Conservation (phyloP, 1,139 yeast genomes). For the Diutina catenulata region DNA sequence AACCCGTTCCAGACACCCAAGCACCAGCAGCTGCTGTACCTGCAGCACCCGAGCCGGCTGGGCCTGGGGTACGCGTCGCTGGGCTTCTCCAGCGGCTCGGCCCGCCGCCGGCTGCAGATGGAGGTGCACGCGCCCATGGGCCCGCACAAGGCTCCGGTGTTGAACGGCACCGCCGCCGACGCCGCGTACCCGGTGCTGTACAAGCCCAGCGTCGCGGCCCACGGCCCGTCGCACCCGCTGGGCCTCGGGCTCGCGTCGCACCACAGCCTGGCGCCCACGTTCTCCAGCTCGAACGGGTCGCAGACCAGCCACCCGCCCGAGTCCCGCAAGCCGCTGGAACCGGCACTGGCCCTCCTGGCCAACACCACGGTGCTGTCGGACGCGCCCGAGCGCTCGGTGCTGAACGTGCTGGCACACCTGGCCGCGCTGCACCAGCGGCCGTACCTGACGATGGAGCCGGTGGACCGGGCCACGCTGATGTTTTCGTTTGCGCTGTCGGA, state of each 20-base stretch:
- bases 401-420: background rate
- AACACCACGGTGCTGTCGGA: background rate
- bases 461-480: conserved; percentile 3
- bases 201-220: background rate
- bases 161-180: background rate
- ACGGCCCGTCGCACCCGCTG: background rate
- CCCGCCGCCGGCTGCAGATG: background rate
- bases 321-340: background rate
- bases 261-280: background rate
- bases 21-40: background rate
- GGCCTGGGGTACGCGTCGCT: background rate
- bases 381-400: background rate
- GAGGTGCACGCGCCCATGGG: background rate
- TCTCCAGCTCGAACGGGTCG: no score
- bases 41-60: background rate
- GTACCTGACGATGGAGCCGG: conserved; percentile 2
- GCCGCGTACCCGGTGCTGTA: conserved; percentile 1
- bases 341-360: background rate
- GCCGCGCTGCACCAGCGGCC: background rate
- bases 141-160: background rate
- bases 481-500: conserved; percentile 4
- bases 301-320: background rate
- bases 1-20: background rate
- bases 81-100: background rate
- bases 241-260: background rate